Evolutionary conservation across 2,329 filamentous ascomycete genomes (phyloP).

Genomic region (Alternaria ventricosa): DNA sequence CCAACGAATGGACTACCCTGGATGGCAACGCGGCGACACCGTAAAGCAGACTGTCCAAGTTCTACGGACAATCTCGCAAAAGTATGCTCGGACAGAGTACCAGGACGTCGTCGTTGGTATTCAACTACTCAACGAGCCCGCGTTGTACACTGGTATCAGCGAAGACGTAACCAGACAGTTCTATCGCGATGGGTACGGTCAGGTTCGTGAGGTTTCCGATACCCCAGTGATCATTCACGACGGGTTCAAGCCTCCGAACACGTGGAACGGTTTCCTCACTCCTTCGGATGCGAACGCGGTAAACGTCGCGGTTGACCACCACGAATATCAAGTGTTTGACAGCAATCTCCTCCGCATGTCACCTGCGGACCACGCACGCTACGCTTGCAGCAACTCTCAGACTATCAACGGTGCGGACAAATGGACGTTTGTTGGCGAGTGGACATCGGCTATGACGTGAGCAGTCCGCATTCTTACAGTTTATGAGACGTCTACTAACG

Average conservation of each 20-base stretch:
- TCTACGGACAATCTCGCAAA: constrained; percentile 63
- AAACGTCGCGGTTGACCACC: constrained; percentile 69
- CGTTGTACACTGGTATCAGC: constrained; percentile 53
- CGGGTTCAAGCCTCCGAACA: constrained; percentile 60
- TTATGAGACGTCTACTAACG: background rate
- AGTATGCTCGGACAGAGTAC: constrained; percentile 62
- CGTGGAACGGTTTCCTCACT: constrained; percentile 68
- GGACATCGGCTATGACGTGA: constrained; percentile 69
- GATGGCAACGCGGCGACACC: constrained; percentile 57
- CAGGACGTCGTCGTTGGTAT: constrained; percentile 66
- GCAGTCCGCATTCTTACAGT: background rate
- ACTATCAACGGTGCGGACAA: constrained; percentile 64
- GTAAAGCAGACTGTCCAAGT: constrained; percentile 61
- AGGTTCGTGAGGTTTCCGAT: constrained; percentile 53
- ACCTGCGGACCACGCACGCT: constrained; percentile 60
- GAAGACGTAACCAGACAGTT: constrained; percentile 59
- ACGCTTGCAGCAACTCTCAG: constrained; percentile 62
- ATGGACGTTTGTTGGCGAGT: constrained; percentile 68
- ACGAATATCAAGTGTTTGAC: constrained; percentile 72
- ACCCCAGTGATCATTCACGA: constrained; percentile 65
- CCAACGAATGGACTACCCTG: constrained; percentile 52
- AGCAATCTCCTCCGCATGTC: constrained; percentile 57
- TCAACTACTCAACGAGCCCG: constrained; percentile 64
- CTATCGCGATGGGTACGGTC: constrained; percentile 62
- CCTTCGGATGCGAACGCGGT: constrained; percentile 57